Evolutionary conservation across 495 filamentous ascomycete species (phyloP).

Genomic region (Apodospora peruviana): DNA sequence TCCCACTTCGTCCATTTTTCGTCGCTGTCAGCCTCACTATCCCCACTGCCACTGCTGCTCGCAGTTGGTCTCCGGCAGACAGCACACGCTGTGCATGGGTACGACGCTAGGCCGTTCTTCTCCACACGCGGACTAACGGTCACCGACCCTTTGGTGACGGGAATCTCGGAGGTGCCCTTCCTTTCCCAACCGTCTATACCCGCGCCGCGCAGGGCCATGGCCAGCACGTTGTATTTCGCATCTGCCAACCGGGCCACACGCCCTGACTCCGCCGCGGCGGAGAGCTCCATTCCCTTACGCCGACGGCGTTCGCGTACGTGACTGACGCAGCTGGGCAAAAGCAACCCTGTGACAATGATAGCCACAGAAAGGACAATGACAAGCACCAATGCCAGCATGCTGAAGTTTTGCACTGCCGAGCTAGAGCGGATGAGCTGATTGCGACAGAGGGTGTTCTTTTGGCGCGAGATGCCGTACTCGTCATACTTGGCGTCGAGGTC

Average conservation of each 20-base stretch:
- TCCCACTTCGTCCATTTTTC: background rate
- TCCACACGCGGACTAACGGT: background rate
- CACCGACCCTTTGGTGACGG: slow-evolving; percentile 1
- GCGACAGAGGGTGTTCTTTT: background rate
- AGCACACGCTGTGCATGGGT: background rate
- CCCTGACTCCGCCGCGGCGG: background rate
- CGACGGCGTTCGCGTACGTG: background rate
- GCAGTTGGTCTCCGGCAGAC: background rate
- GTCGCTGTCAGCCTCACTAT: background rate
- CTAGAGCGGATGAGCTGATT: background rate
- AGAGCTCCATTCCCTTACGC: background rate
- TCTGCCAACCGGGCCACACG: background rate
- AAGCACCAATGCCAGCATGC: background rate
- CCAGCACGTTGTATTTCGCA: slow-evolving; percentile 1
- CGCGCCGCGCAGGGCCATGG: slow-evolving; percentile 1
- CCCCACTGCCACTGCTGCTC: background rate
- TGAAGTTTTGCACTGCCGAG: slow-evolving; percentile 1
- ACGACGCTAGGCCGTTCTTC: background rate
- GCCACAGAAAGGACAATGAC: background rate
- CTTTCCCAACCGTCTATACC: background rate
- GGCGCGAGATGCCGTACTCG: background rate
- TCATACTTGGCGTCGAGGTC: background rate
- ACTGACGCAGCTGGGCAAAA: background rate
- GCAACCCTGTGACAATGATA: background rate
- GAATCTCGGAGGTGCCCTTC: background rate